phyloP scores from a whole-genome alignment of 1,284 basidiomycete species.

The Ceratobasidium sp. region DNA sequence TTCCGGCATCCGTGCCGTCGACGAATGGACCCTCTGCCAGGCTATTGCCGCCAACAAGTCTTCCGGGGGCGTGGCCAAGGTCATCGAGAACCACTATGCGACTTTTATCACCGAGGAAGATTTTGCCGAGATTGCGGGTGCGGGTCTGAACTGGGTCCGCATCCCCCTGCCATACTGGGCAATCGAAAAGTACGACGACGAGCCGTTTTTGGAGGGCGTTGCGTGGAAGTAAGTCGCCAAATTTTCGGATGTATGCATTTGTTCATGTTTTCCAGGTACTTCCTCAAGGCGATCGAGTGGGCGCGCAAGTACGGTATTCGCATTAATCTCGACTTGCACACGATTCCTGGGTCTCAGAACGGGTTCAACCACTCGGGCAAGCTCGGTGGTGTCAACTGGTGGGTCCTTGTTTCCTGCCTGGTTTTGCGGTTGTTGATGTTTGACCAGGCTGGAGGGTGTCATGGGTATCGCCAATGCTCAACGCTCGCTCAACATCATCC shows the following conservation, averaged over 20 bases:
- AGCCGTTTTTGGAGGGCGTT: slow-evolving; percentile 58
- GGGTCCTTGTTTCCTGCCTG: slow-evolving; percentile 56
- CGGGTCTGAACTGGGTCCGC: slow-evolving; percentile 64
- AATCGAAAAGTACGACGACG: slow-evolving; percentile 59
- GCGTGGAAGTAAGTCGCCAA: slow-evolving; percentile 52
- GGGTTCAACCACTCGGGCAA: slow-evolving; percentile 65
- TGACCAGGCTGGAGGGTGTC: slow-evolving; percentile 61
- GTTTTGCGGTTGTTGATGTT: neutral
- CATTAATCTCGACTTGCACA: slow-evolving; percentile 64
- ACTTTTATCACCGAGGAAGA: slow-evolving; percentile 62
- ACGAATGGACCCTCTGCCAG: slow-evolving; percentile 62
- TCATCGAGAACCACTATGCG: slow-evolving; percentile 62
- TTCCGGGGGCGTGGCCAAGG: slow-evolving; percentile 49
- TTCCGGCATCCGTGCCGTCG: slow-evolving; percentile 53
- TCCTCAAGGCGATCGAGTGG: slow-evolving; percentile 62
- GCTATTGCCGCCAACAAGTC: slow-evolving; percentile 57
- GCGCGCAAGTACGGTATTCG: slow-evolving; percentile 66
- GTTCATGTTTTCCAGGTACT: slow-evolving; percentile 52
- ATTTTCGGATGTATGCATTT: slow-evolving; percentile 52
- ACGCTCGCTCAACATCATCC: slow-evolving; percentile 86
- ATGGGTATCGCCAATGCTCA: slow-evolving; percentile 82
- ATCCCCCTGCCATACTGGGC: slow-evolving; percentile 65
- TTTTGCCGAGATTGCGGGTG: slow-evolving; percentile 64
- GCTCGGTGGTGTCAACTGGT: slow-evolving; percentile 50
- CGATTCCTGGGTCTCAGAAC: slow-evolving; percentile 61